phyloP scores from a whole-genome alignment of 805 yeast species.

The Wickerhamiella galacta region DNA sequence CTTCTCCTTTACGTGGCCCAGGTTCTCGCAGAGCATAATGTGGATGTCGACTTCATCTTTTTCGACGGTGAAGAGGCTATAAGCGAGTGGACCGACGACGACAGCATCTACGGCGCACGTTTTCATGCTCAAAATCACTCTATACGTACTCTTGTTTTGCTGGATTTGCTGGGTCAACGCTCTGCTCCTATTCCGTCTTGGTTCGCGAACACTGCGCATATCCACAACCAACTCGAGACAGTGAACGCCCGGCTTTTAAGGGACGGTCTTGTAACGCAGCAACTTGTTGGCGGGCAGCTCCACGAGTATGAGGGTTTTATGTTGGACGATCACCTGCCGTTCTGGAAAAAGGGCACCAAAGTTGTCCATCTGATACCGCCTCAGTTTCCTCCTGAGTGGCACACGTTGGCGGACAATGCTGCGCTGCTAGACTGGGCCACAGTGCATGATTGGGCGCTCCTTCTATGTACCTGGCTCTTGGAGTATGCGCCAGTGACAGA shows the following conservation, averaged over 20 bases:
- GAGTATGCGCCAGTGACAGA: no score
- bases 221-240: slow-evolving; percentile 24
- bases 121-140: slow-evolving; percentile 30
- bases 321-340: slow-evolving; percentile 41
- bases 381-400: slow-evolving; percentile 38
- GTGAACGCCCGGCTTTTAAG: slow-evolving; percentile 21
- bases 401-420: slow-evolving; percentile 32
- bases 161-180: slow-evolving; percentile 34
- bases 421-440: slow-evolving; percentile 25
- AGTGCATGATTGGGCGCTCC: slow-evolving; percentile 30
- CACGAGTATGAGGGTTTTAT: slow-evolving; percentile 12
- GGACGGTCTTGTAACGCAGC: slow-evolving; percentile 5
- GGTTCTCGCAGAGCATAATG: slow-evolving; percentile 12
- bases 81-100: slow-evolving; percentile 33
- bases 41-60: slow-evolving; percentile 29
- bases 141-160: slow-evolving; percentile 27
- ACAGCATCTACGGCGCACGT: slow-evolving; percentile 41
- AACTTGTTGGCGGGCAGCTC: slow-evolving; percentile 11
- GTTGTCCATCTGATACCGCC: slow-evolving; percentile 37
- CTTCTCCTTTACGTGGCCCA: slow-evolving; percentile 31
- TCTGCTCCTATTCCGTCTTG: slow-evolving; percentile 27
- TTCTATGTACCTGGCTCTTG: slow-evolving; percentile 27
- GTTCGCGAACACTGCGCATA: slow-evolving; percentile 26
- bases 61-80: slow-evolving; percentile 51
- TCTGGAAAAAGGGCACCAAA: slow-evolving; percentile 29